These are phyloP conservation scores for Heterobasidion parviporum DNA, from an alignment of 1,284 basidiomycete species.

Conservation along the genomic window DNA sequence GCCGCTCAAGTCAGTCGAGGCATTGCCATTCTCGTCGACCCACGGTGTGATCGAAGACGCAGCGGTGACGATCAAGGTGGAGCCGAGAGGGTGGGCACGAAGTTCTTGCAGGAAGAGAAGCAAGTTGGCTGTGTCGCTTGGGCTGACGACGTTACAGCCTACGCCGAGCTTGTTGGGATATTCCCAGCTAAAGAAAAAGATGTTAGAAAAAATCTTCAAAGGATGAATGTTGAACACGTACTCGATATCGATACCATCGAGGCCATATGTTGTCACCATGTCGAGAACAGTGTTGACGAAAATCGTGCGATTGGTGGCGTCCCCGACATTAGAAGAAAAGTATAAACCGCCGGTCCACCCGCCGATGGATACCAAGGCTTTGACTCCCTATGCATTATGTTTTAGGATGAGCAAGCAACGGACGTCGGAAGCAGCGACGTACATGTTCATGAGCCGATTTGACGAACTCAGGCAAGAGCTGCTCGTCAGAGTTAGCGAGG, in stretches of 20 bases:
- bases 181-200: slow-evolving; percentile 58
- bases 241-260: slow-evolving; percentile 78
- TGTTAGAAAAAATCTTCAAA: not conserved
- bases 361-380: slow-evolving; percentile 65
- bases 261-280: slow-evolving; percentile 46
- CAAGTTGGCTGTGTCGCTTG: slow-evolving; percentile 58
- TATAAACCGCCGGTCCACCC: slow-evolving; percentile 69
- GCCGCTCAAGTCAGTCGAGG: slow-evolving; percentile 51
- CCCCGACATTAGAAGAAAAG: slow-evolving; percentile 64
- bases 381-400: slow-evolving; percentile 28
- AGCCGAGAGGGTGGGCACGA: slow-evolving; percentile 38
- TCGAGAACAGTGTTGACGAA: slow-evolving; percentile 57
- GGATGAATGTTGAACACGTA: not conserved
- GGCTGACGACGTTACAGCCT: slow-evolving; percentile 53
- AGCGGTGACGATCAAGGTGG: slow-evolving; percentile 60
- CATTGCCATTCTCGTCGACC: slow-evolving; percentile 41
- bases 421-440: slow-evolving; percentile 11
- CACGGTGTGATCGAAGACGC: slow-evolving; percentile 64
- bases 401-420: not conserved
- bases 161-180: slow-evolving; percentile 63
- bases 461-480: slow-evolving; percentile 42
- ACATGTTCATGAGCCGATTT: slow-evolving; percentile 39
- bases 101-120: slow-evolving; percentile 67
- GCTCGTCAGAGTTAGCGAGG: slow-evolving; percentile 29
- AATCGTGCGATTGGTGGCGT: slow-evolving; percentile 40